phyloP scores from a whole-genome alignment of 345 rosid species.

The Draba incana region DNA sequence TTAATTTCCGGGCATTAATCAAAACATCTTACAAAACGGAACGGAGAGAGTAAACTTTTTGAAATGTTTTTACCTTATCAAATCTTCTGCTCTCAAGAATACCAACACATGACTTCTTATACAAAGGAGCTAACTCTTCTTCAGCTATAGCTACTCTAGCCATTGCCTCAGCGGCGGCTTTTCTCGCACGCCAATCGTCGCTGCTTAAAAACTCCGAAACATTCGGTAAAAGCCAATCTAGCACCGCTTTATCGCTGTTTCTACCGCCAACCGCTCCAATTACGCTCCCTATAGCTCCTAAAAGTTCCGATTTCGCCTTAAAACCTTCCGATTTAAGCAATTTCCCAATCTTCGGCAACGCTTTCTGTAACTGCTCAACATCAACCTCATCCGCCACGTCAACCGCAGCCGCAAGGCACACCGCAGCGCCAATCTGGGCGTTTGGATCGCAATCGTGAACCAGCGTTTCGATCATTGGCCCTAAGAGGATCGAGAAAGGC shows the following conservation, averaged over 20 bases:
- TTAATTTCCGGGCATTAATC: too few species aligned
- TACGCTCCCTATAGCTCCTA: conserved; percentile 68
- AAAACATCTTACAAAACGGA: too few species aligned
- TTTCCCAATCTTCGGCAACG: conserved; percentile 74
- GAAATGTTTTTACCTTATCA: conserved; percentile 61
- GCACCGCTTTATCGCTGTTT: conserved; percentile 47
- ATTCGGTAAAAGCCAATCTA: conserved; percentile 73
- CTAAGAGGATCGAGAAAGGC: conserved; percentile 59
- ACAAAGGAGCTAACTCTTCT: conserved; percentile 57
- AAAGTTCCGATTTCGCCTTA: conserved; percentile 70
- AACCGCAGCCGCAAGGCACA: conserved; percentile 79
- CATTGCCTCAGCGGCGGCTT: conserved; percentile 85
- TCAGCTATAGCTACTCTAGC: conserved; percentile 69
- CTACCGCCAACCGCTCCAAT: conserved; percentile 61
- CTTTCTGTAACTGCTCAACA: conserved; percentile 59
- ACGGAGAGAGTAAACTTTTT: not conserved
- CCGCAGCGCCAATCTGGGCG: conserved; percentile 80
- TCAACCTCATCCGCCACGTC: conserved; percentile 71
- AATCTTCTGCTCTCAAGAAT: conserved; percentile 69
- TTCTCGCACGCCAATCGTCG: conserved; percentile 86
- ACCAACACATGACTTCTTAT: conserved; percentile 52
- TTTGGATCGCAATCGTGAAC: conserved; percentile 68
- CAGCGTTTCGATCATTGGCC: conserved; percentile 68
- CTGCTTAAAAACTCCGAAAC: conserved; percentile 65
- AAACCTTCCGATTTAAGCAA: conserved; percentile 67